Evolutionary conservation across 192 early-diverging fungal genomes (phyloP), one percentile per base, ranked within the genome.

Genomic region (Obelidium mucronatum): DNA sequence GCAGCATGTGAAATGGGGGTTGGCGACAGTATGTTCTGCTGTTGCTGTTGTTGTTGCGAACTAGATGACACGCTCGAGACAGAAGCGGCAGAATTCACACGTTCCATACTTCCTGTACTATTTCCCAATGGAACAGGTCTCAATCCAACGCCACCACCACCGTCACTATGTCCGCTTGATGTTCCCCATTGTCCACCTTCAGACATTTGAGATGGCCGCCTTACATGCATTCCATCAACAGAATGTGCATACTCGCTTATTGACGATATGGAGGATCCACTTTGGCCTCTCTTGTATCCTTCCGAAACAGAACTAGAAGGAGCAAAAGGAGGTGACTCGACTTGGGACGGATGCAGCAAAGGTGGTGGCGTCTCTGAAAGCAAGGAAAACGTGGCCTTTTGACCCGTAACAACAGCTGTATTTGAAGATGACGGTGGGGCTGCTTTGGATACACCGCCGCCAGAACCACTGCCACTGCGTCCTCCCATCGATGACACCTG

Each of bases 281-380:
- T 69, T 36, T 69, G 67, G 24, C 67, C 67, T 4, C 67, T 40
- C 67, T 69, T 69, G 30, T 69, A 69, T 35, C 67, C 67, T n/a
- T 69, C 67, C 19, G 67, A 69, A 17, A 51, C 28, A 30, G 67
- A 48, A 24, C 35, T 40, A 6, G 67, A 69, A 13, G 67, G 67
- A 22, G 24, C 22, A 52, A 51, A 33, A 15, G 17, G 6, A 15
- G n/a, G 28, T 17, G 67, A 69, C 24, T 54, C 67, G 28, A 28
- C 44, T 3, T 17, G 13, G 26, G 42, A n/a, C 19, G 44, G 44
- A 19, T 6, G 11, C 11, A 48, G 44, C 8, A 48, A 19, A 15
- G 44, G 0, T 15, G 44, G 44, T 48, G 44, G 44, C 0, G 44
- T 48, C 19, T 48, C 44, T 19, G 44, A 48, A 19, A 15, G 8